phyloP scores from a whole-genome alignment of 2,329 filamentous ascomycete genomes.

The Calonectria naviculata region DNA sequence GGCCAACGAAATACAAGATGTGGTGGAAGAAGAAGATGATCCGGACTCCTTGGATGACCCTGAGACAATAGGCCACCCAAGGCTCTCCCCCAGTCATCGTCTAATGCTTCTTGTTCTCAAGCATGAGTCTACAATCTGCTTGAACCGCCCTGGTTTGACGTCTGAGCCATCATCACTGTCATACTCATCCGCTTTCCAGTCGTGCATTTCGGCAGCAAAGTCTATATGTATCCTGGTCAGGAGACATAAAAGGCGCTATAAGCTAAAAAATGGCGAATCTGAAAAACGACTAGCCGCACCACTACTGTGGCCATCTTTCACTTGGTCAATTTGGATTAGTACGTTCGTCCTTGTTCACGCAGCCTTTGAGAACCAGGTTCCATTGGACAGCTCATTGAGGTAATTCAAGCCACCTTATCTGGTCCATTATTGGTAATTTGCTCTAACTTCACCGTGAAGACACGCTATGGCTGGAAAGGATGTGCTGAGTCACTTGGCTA shows the following conservation, averaged over 20 bases:
- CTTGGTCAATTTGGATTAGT: conserved; percentile 65
- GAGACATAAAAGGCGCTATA: conserved; percentile 31
- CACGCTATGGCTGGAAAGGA: conserved; percentile 44
- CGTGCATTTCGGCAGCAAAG: conserved; percentile 61
- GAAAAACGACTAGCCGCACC: conserved; percentile 36
- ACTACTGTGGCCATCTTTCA: conserved; percentile 62
- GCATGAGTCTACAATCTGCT: conserved; percentile 61
- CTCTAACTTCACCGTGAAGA: conserved; percentile 18
- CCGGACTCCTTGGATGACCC: conserved; percentile 15
- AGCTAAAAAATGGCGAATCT: conserved; percentile 15
- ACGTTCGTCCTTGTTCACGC: conserved; percentile 63
- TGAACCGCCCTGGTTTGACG: conserved; percentile 62
- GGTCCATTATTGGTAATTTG: background rate
- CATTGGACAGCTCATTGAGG: conserved; percentile 50
- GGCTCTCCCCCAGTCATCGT: conserved; percentile 49
- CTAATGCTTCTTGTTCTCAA: conserved; percentile 56
- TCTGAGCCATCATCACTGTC: conserved; percentile 54
- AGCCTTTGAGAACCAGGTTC: conserved; percentile 56
- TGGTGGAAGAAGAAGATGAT: conserved; percentile 51
- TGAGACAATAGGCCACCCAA: background rate
- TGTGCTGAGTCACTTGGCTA: conserved; percentile 40
- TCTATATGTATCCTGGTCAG: conserved; percentile 57
- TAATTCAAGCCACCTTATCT: conserved; percentile 29
- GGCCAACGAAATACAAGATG: conserved; percentile 65
- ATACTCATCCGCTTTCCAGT: conserved; percentile 60